These are phyloP conservation scores for Calonectria montana DNA, from an alignment of 2,329 filamentous ascomycete species.

Conservation along the genomic window DNA sequence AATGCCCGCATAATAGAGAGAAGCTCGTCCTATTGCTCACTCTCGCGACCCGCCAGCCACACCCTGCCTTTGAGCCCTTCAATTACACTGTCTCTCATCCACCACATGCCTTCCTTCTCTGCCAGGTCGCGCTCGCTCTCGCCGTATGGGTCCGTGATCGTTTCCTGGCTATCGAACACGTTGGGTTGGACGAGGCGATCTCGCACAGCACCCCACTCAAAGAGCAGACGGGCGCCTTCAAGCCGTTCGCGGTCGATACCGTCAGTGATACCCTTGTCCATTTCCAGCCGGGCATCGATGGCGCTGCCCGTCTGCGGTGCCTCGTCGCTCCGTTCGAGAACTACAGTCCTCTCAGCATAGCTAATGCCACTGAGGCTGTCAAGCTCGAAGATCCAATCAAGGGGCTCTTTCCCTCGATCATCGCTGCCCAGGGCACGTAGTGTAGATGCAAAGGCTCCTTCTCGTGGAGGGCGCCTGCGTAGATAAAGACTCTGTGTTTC, in stretches of 20 bases:
- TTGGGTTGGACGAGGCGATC: constrained; percentile 44
- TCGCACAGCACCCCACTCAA: constrained; percentile 66
- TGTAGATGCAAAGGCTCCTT: constrained; percentile 78
- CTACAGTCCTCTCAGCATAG: constrained; percentile 73
- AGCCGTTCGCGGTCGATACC: constrained; percentile 55
- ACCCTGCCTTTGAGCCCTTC: constrained; percentile 66
- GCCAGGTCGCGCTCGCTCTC: constrained; percentile 34
- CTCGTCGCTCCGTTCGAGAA: constrained; percentile 65
- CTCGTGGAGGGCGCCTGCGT: constrained; percentile 74
- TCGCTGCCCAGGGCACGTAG: constrained; percentile 74
- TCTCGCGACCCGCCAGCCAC: constrained; percentile 60
- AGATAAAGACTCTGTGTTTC: constrained; percentile 80
- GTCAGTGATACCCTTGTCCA: constrained; percentile 63
- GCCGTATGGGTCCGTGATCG: constrained; percentile 43
- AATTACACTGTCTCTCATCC: constrained; percentile 66
- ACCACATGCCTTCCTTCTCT: constrained; percentile 56
- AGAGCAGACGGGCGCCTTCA: constrained; percentile 62
- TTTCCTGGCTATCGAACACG: constrained; percentile 50
- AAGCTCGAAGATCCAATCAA: constrained; percentile 81
- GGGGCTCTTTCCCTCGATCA: constrained; percentile 54
- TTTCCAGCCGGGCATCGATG: constrained; percentile 78
- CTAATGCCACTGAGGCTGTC: constrained; percentile 65
- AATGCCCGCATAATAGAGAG: not conserved
- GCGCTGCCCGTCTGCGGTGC: constrained; percentile 61
- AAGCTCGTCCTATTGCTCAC: constrained; percentile 38